phyloP scores from a whole-genome alignment of 495 filamentous ascomycete genomes.

The Immersiella caudata region DNA sequence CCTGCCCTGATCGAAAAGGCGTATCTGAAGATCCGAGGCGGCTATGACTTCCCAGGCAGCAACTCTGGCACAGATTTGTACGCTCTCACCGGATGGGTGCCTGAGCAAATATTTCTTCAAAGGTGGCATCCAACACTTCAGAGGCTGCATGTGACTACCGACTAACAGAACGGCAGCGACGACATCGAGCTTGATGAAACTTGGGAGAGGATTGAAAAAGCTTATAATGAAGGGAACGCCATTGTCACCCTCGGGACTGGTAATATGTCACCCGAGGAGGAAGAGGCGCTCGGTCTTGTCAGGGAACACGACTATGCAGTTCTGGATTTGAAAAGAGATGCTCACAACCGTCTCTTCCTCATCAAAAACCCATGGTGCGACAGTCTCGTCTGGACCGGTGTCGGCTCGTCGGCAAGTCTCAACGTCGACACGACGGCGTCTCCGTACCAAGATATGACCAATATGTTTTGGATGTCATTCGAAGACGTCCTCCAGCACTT shows the following conservation, averaged over 20 bases:
- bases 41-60: constrained; percentile 98
- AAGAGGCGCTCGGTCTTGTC: constrained; percentile 77
- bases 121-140: constrained; percentile 42
- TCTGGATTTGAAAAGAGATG: constrained; percentile 71
- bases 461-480: constrained; percentile 89
- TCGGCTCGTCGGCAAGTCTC: constrained; percentile 35
- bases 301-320: constrained; percentile 95
- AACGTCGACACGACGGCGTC: constrained; percentile 27
- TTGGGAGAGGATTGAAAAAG: constrained; percentile 76
- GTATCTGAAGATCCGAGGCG: constrained; percentile 93
- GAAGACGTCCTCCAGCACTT: constrained; percentile 86
- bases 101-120: constrained; percentile 91
- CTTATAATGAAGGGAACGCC: constrained; percentile 78
- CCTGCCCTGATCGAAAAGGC: constrained; percentile 97
- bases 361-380: constrained; percentile 97
- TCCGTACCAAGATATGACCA: constrained; percentile 48
- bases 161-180: constrained; percentile 47
- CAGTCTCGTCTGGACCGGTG: constrained; percentile 64
- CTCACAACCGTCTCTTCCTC: constrained; percentile 62
- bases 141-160: neutral
- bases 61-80: constrained; percentile 94
- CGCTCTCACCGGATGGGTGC: constrained; percentile 92
- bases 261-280: constrained; percentile 69
- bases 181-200: constrained; percentile 72
- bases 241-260: constrained; percentile 91